Conservation (phyloP, 805 yeast species). For the Pichia californica region DNA sequence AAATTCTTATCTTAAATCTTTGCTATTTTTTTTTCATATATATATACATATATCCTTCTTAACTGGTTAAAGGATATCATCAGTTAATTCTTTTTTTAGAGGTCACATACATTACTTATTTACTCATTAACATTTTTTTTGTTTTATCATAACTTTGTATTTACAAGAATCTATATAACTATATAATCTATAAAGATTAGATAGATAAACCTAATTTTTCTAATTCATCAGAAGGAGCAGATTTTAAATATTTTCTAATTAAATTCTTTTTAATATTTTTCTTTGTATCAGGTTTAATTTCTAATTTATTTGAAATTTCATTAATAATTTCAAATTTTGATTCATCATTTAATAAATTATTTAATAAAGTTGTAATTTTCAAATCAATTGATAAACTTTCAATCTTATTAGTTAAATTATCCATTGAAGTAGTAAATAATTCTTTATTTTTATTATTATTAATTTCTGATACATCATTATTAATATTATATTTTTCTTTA, state of each 20-base stretch:
- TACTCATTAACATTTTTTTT: too few relatives aligned
- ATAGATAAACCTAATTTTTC: slow-evolving; percentile 20
- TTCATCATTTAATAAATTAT: slow-evolving; percentile 22
- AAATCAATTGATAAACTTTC: slow-evolving; percentile 18
- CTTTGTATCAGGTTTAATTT: slow-evolving; percentile 37
- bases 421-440: slow-evolving; percentile 24
- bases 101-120: neutral
- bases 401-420: slow-evolving; percentile 20
- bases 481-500: slow-evolving; percentile 26
- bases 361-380: slow-evolving; percentile 14
- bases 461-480: slow-evolving; percentile 18
- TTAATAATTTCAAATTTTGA: slow-evolving; percentile 30
- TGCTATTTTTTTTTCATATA: neutral
- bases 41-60: neutral
- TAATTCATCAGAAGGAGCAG: slow-evolving; percentile 24
- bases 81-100: neutral
- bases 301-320: slow-evolving; percentile 30
- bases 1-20: neutral
- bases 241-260: slow-evolving; percentile 49
- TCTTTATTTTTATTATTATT: slow-evolving; percentile 15
- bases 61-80: neutral
- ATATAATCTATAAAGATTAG: slow-evolving; percentile 8
- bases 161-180: slow-evolving; percentile 1
- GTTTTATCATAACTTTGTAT: slow-evolving; percentile 1
- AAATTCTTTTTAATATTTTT: slow-evolving; percentile 62